phyloP scores from a whole-genome alignment of 2,329 filamentous ascomycete species.

The Exserohilum rostratum region DNA sequence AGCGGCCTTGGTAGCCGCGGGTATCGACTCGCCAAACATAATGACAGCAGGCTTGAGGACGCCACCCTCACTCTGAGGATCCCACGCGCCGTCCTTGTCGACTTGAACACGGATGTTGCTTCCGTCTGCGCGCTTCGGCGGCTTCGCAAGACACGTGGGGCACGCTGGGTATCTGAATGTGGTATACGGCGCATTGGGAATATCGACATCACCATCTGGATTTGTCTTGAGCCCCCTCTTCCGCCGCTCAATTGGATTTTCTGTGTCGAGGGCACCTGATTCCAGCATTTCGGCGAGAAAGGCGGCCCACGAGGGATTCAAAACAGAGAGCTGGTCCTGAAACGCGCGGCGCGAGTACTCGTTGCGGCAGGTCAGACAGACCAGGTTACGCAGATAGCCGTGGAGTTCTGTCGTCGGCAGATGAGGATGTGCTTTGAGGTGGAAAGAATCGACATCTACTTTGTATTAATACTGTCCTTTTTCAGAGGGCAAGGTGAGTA shows the following conservation, averaged over 20 bases:
- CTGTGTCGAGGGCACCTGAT: conserved; percentile 76
- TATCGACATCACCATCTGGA: conserved; percentile 91
- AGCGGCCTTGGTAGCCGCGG: conserved; percentile 68
- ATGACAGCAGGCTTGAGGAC: conserved; percentile 91
- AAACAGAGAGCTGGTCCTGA: conserved; percentile 72
- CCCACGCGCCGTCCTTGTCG: conserved; percentile 82
- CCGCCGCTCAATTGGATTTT: conserved; percentile 73
- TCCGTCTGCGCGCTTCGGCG: conserved; percentile 65
- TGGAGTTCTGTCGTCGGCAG: conserved; percentile 84
- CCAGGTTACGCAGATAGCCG: conserved; percentile 81
- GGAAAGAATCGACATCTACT: conserved; percentile 88
- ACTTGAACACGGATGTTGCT: conserved; percentile 63
- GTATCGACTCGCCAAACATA: conserved; percentile 95
- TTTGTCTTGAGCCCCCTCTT: conserved; percentile 79
- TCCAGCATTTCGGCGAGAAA: conserved; percentile 75
- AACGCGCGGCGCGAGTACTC: conserved; percentile 75
- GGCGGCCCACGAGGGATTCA: conserved; percentile 86
- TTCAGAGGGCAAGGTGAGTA: background rate
- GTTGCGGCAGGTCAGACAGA: conserved; percentile 79
- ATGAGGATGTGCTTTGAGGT: conserved; percentile 74
- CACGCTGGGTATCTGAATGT: conserved; percentile 93
- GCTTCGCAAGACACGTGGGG: conserved; percentile 73
- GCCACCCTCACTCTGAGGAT: conserved; percentile 60
- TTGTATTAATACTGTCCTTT: conserved; percentile 7
- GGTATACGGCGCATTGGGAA: conserved; percentile 84